Evolutionary conservation across 352 stramenopile genomes (phyloP).

Genomic region (Phytophthora pisi): DNA sequence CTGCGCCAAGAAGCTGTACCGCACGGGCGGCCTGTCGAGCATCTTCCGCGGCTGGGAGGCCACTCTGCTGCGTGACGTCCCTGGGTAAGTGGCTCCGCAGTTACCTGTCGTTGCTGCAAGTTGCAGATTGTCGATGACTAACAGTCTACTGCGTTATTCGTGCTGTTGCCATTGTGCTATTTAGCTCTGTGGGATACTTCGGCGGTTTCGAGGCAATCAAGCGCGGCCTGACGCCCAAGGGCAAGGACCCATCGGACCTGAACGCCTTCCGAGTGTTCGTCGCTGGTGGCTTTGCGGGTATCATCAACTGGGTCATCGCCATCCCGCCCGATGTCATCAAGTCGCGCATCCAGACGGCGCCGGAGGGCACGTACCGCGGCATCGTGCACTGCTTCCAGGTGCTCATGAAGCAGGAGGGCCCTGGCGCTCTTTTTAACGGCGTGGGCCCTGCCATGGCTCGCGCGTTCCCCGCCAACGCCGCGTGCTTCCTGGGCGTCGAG

Average conservation of each 20-base stretch:
- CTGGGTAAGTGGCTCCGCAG: conserved; percentile 70
- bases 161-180: not conserved
- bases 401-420: conserved; percentile 95
- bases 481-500: conserved; percentile 94
- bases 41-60: conserved; percentile 95
- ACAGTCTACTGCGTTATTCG: conserved; percentile 3
- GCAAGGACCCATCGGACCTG: conserved; percentile 83
- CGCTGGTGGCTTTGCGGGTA: conserved; percentile 93
- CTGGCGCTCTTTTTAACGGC: conserved; percentile 93
- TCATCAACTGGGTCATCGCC: conserved; percentile 95
- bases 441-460: conserved; percentile 93
- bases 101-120: not conserved
- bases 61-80: conserved; percentile 95
- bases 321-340: conserved; percentile 98
- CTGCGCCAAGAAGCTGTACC: conserved; percentile 94
- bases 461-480: conserved; percentile 96
- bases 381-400: conserved; percentile 92
- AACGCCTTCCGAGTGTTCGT: conserved; percentile 92
- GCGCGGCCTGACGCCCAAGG: conserved; percentile 78
- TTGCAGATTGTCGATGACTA: conserved; percentile 31
- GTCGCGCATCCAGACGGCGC: conserved; percentile 95
- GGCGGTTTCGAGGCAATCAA: conserved; percentile 94
- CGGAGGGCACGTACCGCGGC: conserved; percentile 94
- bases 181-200: conserved; percentile 95
- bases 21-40: conserved; percentile 90